phyloP scores from a whole-genome alignment of 1,284 basidiomycete species.

The Ceratobasidium papillatum region DNA sequence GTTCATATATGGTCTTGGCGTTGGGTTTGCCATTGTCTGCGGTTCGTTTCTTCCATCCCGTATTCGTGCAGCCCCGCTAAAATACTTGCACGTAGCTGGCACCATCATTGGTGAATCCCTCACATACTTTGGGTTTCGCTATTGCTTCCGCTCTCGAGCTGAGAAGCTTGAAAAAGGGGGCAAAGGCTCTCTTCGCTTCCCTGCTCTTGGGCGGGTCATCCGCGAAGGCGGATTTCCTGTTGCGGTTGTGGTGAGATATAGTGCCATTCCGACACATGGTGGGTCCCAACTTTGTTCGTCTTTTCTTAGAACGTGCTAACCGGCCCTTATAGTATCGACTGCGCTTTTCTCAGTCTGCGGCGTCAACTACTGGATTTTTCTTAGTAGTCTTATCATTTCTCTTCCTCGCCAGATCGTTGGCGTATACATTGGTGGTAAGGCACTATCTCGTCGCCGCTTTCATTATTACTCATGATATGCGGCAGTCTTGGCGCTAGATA shows the following conservation, averaged over 20 bases:
- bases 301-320: too few relatives aligned
- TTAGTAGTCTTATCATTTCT: background rate
- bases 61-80: background rate
- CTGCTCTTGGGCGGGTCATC: conserved; percentile 15
- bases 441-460: background rate
- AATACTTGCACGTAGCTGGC: background rate
- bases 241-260: background rate
- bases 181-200: background rate
- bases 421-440: conserved; percentile 19
- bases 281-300: background rate
- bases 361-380: conserved; percentile 10
- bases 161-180: background rate
- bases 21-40: conserved; percentile 22
- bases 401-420: conserved; percentile 19
- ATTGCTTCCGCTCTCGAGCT: conserved; percentile 4
- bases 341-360: conserved; percentile 21
- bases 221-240: conserved; percentile 27
- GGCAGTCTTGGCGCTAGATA: background rate
- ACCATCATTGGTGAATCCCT: conserved; percentile 19
- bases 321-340: background rate
- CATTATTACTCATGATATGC: background rate
- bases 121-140: conserved; percentile 18
- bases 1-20: conserved; percentile 8
- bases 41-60: background rate
- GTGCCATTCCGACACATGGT: conserved; percentile 14